Conservation (phyloP, 179 eudicot genomes). For the Vitellaria paradoxa region DNA sequence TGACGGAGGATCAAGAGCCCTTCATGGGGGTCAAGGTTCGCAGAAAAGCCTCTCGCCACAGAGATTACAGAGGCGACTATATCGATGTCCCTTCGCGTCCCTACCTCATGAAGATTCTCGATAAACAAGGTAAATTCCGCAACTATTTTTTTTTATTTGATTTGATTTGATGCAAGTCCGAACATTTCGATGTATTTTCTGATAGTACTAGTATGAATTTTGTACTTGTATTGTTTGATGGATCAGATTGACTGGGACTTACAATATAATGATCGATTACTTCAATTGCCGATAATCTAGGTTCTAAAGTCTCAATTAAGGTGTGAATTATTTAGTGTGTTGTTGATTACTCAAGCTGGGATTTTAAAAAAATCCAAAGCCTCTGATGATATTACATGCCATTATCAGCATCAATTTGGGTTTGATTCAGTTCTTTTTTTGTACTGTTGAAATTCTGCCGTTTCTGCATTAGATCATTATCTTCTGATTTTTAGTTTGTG, state of each 20-base stretch:
- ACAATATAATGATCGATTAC: neutral
- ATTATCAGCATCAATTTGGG: neutral
- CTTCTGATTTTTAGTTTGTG: neutral
- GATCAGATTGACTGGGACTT: neutral
- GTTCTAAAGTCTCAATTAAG: neutral
- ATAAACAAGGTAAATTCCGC: slow-evolving; percentile 63
- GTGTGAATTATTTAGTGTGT: neutral
- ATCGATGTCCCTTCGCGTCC: slow-evolving; percentile 66
- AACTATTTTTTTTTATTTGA: neutral
- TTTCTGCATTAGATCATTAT: neutral
- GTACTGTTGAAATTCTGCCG: neutral
- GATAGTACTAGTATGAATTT: neutral
- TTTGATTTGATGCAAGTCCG: neutral
- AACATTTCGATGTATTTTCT: neutral
- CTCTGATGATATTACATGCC: neutral
- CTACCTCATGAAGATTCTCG: slow-evolving; percentile 59
- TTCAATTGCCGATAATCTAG: neutral
- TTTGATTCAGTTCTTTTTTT: neutral
- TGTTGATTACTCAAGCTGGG: neutral
- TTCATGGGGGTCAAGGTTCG: slow-evolving; percentile 72
- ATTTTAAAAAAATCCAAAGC: neutral
- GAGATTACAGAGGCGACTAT: slow-evolving; percentile 65
- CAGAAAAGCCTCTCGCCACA: slow-evolving; percentile 51
- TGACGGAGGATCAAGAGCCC: slow-evolving; percentile 48
- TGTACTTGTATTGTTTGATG: neutral